Evolutionary conservation across 1,284 basidiomycete species (phyloP).

Genomic region (Irpex rosettiformis): DNA sequence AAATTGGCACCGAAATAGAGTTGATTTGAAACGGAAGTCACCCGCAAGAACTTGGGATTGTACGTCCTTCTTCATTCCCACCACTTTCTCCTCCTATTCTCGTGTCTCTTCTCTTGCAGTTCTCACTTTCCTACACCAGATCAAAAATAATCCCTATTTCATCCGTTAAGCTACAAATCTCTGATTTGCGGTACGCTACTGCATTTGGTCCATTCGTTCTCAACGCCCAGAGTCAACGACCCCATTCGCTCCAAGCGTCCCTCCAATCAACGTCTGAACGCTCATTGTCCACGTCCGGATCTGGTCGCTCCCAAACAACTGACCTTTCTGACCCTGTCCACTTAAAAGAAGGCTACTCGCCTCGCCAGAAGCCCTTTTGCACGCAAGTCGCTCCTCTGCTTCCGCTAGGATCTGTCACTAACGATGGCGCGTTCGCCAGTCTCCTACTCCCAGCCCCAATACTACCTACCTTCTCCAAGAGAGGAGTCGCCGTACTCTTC

Average conservation of each 20-base stretch:
- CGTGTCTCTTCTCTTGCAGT: not conserved
- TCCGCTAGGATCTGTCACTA: slow-evolving; percentile 2
- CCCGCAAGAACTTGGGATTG: not conserved
- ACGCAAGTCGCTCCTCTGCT: slow-evolving; percentile 10
- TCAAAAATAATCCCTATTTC: not conserved
- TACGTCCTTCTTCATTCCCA: slow-evolving; percentile 1
- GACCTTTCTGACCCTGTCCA: slow-evolving; percentile 3
- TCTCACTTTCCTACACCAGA: slow-evolving; percentile 1
- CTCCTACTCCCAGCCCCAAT: slow-evolving; percentile 15
- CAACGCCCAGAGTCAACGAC: not conserved
- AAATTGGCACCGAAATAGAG: not conserved
- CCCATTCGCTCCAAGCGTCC: slow-evolving; percentile 1
- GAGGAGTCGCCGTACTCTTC: slow-evolving; percentile 17
- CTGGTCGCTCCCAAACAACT: slow-evolving; percentile 3
- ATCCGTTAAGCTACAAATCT: slow-evolving; percentile 3
- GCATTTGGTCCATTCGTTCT: slow-evolving; percentile 2
- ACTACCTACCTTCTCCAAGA: slow-evolving; percentile 16
- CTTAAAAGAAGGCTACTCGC: slow-evolving; percentile 10
- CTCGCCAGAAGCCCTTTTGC: slow-evolving; percentile 4
- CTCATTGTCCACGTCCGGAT: not conserved
- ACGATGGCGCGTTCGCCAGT: slow-evolving; percentile 17
- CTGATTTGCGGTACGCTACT: slow-evolving; percentile 2
- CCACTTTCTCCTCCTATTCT: not conserved
- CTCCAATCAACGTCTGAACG: slow-evolving; percentile 7
- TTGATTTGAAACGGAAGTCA: not conserved